Conservation (phyloP, 345 rosid genomes). For the Erysimum cheiranthoides region DNA sequence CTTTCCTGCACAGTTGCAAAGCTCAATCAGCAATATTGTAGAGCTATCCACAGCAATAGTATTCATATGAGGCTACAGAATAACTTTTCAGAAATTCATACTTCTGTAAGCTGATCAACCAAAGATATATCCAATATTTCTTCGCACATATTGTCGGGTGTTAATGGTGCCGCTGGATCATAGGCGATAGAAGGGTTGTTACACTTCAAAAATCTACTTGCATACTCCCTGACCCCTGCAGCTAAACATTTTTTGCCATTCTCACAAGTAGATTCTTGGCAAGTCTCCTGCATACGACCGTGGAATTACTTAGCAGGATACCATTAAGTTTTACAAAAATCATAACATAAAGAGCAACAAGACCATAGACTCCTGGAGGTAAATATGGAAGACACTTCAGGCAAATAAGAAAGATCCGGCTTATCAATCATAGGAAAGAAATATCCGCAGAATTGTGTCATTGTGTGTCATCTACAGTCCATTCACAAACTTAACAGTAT, state of each 20-base stretch:
- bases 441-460: background rate
- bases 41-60: constrained; percentile 8
- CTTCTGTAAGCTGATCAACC: constrained; percentile 86
- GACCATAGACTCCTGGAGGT: constrained; percentile 25
- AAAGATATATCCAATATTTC: constrained; percentile 64
- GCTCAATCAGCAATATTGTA: constrained; percentile 27
- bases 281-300: constrained; percentile 56
- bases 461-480: background rate
- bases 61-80: constrained; percentile 28
- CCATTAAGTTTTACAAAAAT: constrained; percentile 14
- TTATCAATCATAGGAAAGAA: constrained; percentile 7
- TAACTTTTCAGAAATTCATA: constrained; percentile 46
- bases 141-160: constrained; percentile 62
- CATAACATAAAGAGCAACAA: constrained; percentile 18
- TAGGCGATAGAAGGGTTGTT: constrained; percentile 55
- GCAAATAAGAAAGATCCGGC: constrained; percentile 20
- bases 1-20: constrained; percentile 71
- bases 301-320: constrained; percentile 26
- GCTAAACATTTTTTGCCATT: constrained; percentile 47
- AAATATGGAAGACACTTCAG: constrained; percentile 1
- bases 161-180: constrained; percentile 68
- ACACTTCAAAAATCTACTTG: constrained; percentile 75
- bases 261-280: constrained; percentile 49
- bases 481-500: constrained; percentile 27
- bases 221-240: constrained; percentile 69